Base-by-base conservation (phyloP, 1,139 yeast genomes). In the Blastobotrys persicus region DNA sequence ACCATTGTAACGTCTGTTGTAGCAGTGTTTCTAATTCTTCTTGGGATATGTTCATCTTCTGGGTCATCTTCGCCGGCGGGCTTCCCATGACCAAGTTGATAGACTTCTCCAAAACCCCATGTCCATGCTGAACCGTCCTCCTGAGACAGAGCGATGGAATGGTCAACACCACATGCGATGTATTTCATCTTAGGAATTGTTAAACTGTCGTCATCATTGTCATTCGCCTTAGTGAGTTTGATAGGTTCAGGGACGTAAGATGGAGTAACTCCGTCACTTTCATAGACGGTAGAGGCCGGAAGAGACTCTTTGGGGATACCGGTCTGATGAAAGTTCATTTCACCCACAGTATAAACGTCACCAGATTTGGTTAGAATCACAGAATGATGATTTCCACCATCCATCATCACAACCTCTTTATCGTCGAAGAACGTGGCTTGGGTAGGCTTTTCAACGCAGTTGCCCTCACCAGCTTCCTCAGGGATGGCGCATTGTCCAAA, bases 101-200 rank as follows among this genome's bases (percentile, higher is more conserved):
- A 92, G 0, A 96, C 89, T 58, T 91, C 98, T 44, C 94, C 97
- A 65, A 91, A 92, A 1, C 99, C 99, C 99, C 99, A 92, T 1
- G 97, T 80, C 72, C 83, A 92, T 0, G 83, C 87, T 51, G 86
- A 72, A 4, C 99, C 98, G 59, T 88, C 91, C 32, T 75, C 79
- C 32, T 55, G 61, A 6, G 94, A 81, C 3, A 91, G 77, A 1
- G 96, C 97, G 54, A 92, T 71, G 0, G 95, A 85, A 66, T 92
- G 98, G 61, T 92, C 98, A 0, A 96, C 85, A 0, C 98, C 98
- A 44, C 85, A 80, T 4, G 94, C 85, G 42, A 91, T 74, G 4
- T 76, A 67, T 61, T 80, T 84, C 60, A 85, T 76, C 51, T 73
- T 73, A 45, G 88, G 86, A 44, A 80, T 68, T 41, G 77, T 76